Evolutionary conservation across 306 rosid species (phyloP).

Genomic region (Sphenostylis stenocarpa): DNA sequence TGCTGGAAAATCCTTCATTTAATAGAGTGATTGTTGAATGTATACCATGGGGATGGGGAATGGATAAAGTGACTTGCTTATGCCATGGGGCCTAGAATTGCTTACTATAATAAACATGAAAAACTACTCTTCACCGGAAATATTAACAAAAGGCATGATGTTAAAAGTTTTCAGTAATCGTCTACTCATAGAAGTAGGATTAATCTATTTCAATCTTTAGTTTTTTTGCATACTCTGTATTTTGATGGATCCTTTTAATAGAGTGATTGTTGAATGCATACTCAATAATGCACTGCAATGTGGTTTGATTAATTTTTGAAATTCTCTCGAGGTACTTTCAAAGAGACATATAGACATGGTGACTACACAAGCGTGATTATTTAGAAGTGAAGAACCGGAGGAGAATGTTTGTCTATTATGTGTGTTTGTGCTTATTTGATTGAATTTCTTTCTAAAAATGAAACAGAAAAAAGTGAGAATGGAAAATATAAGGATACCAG

Average conservation of each 20-base stretch:
- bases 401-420: constrained; percentile 64
- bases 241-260: constrained; percentile 7
- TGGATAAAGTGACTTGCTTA: no score
- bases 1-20: no score
- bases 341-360: constrained; percentile 73
- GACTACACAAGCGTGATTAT: constrained; percentile 81
- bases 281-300: constrained; percentile 3
- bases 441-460: not conserved
- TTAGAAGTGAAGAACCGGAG: constrained; percentile 66
- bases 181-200: not conserved
- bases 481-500: no score
- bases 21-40: no score
- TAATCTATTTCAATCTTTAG: no score
- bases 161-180: not conserved
- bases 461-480: not conserved
- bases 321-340: constrained; percentile 68
- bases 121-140: no score
- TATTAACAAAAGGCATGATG: no score
- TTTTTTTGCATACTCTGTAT: no score
- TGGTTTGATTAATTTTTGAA: constrained; percentile 17
- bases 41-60: no score
- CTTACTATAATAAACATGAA: no score
- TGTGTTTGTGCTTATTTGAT: constrained; percentile 9
- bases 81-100: no score
- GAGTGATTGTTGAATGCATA: constrained; percentile 22